phyloP scores from a whole-genome alignment of 805 yeast genomes.

The Myxozyma vanderwaltii region DNA sequence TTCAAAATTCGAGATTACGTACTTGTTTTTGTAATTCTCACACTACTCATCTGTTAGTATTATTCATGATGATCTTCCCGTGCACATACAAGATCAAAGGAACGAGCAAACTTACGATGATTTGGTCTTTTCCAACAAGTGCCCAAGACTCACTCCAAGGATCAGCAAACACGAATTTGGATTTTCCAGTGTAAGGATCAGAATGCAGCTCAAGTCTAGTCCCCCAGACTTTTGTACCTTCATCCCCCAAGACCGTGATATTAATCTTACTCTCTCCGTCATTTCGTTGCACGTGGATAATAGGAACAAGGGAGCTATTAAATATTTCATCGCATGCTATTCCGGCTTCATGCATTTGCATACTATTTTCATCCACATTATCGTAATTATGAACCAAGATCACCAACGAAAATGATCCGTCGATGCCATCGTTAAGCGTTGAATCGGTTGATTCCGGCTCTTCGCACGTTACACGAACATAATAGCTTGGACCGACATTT shows the following conservation, averaged over 20 bases:
- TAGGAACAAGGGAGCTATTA: constrained; percentile 13
- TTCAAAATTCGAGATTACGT: constrained; percentile 17
- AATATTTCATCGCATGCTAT: not conserved
- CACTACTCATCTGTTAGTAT: constrained; percentile 10
- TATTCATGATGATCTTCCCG: no score
- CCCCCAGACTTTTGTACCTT: constrained; percentile 18
- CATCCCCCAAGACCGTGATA: constrained; percentile 16
- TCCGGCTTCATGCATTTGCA: not conserved
- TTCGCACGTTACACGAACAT: constrained; percentile 46
- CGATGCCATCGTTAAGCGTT: not conserved
- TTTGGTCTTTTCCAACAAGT: constrained; percentile 18
- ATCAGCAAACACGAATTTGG: constrained; percentile 21
- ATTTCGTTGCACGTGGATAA: constrained; percentile 19
- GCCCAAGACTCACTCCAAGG: constrained; percentile 28
- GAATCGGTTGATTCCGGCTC: not conserved
- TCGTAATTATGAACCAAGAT: constrained; percentile 25
- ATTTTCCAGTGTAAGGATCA: constrained; percentile 18
- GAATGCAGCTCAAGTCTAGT: constrained; percentile 12
- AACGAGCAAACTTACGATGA: not conserved
- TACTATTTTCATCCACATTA: constrained; percentile 1
- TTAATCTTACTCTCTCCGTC: constrained; percentile 28
- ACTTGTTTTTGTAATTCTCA: not conserved
- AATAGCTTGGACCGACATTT: constrained; percentile 64
- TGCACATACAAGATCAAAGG: not conserved
- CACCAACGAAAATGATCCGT: constrained; percentile 19